Percentiles rank a stretch among this genome's conserved stretches.
Conservation (phyloP, 257 asterid genomes). For the Primulina eburnea region DNA sequence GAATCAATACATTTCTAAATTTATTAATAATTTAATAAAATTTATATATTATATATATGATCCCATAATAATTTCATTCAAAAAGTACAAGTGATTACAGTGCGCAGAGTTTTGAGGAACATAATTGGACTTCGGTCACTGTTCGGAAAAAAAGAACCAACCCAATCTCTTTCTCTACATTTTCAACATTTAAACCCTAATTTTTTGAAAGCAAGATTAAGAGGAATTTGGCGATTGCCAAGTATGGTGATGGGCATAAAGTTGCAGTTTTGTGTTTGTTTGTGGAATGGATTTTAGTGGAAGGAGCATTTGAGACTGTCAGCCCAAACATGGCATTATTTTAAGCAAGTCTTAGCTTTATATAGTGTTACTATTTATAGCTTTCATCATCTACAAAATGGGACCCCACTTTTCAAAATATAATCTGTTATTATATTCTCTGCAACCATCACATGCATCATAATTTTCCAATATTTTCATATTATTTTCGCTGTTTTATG, state of each 20-base stretch:
- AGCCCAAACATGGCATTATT: conserved; percentile 37
- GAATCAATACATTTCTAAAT: too few species aligned
- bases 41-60: too few species aligned
- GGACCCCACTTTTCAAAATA: conserved; percentile 34
- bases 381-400: conserved; percentile 21
- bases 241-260: neutral
- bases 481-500: neutral
- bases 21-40: too few species aligned
- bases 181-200: too few species aligned
- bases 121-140: too few species aligned
- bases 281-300: conserved; percentile 29
- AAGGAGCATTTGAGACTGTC: conserved; percentile 44
- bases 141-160: too few species aligned
- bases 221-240: neutral
- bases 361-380: conserved; percentile 13
- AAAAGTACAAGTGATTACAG: too few species aligned
- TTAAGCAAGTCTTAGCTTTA: neutral
- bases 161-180: too few species aligned
- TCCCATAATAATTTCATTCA: too few species aligned
- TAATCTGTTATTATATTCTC: conserved; percentile 39
- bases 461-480: conserved; percentile 21
- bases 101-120: too few species aligned
- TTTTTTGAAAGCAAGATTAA: too few species aligned
- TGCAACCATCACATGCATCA: conserved; percentile 57
- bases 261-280: neutral